phyloP scores from a whole-genome alignment of 495 filamentous ascomycete species.

The Aspergillus cavernicola region DNA sequence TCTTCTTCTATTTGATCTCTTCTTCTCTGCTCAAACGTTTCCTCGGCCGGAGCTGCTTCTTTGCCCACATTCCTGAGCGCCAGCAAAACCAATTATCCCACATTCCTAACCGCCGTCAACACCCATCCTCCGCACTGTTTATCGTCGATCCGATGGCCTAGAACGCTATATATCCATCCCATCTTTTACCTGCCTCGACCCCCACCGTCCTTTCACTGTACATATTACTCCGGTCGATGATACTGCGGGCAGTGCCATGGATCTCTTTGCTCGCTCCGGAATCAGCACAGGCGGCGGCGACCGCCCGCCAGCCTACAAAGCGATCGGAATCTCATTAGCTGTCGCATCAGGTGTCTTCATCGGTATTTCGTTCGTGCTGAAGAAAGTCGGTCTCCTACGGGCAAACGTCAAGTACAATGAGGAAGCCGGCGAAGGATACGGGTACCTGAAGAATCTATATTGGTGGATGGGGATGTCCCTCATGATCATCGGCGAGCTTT shows the following conservation, averaged over 20 bases:
- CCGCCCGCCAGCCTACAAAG: conserved; percentile 70
- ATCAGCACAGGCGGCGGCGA: conserved; percentile 28
- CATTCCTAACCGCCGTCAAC: conserved; percentile 9
- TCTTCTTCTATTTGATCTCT: background rate
- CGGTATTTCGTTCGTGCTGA: conserved; percentile 90
- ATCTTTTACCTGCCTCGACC: background rate
- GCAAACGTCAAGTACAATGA: conserved; percentile 97
- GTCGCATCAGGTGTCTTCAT: conserved; percentile 91
- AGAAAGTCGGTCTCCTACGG: conserved; percentile 85
- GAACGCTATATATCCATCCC: conserved; percentile 7
- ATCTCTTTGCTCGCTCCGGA: conserved; percentile 49
- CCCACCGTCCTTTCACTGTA: background rate
- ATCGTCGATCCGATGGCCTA: conserved; percentile 15
- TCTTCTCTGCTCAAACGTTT: background rate
- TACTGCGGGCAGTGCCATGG: conserved; percentile 38
- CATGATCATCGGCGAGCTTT: conserved; percentile 95
- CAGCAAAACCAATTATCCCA: background rate
- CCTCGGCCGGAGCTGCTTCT: background rate
- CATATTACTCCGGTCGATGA: background rate
- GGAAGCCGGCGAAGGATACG: conserved; percentile 94
- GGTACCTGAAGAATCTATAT: conserved; percentile 91
- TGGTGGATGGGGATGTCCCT: conserved; percentile 97
- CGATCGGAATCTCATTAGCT: conserved; percentile 81
- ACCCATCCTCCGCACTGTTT: conserved; percentile 7
- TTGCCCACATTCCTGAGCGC: conserved; percentile 2